Evolutionary conservation across 148 eudicot species (phyloP), one percentile per base, ranked within the genome.

Genomic region (Rhododendron williamsianum): DNA sequence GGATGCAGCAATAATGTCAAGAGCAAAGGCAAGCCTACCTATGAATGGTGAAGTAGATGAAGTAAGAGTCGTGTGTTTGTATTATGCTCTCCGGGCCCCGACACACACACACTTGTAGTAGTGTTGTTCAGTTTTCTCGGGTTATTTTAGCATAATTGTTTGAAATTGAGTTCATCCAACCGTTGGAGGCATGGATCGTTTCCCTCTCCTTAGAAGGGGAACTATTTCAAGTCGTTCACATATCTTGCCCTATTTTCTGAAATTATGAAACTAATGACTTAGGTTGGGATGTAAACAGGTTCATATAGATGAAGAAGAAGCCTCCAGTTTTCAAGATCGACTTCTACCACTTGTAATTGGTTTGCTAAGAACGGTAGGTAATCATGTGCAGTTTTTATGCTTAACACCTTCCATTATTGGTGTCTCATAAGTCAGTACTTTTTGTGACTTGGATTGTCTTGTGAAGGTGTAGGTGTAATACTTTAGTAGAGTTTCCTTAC

Each of bases 261-360:
- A 86, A 23, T 33, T 80, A 16, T 52, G 52, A 36, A 49, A 67
- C 63, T 85, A 73, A 86, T 16, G 49, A 54, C 73, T 69, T 49
- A 25, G 76, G 25, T 82, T 69, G 51, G 83, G 74, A 23, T 87
- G 87, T 81, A 89, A 43, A 77, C 92, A 97, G 99, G 95, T 91
- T 84, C 87, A 87, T 85, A 79, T 90, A 87, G 93, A 93, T 80
- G 94, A 91, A 90, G 98, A 93, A 82, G 95, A 92, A 83, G 83
- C 91, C 54, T 91, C 96, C 56, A 90, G 85, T 85, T 89, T 93
- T 83, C 94, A 90, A 87, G 98, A 97, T 89, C 93, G 82, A 87
- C 93, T 97, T 89, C 92, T 97, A 48, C 99, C 99, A 35, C 88
- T 94, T 85, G 84, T 93, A 74, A 92, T 97, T 89, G 98, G 99